Evolutionary conservation across 2,329 filamentous ascomycete species (phyloP).

Genomic region (Colletotrichum siamense): DNA sequence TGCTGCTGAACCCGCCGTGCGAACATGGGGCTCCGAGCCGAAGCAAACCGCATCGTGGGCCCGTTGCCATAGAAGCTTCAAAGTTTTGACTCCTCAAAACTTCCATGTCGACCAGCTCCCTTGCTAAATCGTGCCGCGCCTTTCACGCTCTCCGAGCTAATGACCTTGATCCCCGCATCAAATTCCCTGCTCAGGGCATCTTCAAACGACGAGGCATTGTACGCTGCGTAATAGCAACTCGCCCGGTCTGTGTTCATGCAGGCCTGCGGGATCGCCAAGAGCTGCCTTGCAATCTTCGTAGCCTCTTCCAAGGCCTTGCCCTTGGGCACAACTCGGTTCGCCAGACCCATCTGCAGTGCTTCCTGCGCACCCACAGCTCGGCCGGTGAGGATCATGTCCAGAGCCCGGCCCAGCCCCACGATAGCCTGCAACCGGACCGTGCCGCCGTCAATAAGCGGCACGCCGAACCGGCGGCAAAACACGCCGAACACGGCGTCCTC

Average conservation of each 20-base stretch:
- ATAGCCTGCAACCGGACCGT: constrained; percentile 57
- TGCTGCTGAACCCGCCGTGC: not conserved
- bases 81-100: not conserved
- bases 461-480: constrained; percentile 54
- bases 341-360: constrained; percentile 56
- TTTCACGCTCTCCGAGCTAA: constrained; percentile 45
- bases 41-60: not conserved
- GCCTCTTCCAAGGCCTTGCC: constrained; percentile 56
- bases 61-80: not conserved
- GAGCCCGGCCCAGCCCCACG: constrained; percentile 55
- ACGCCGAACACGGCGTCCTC: constrained; percentile 60
- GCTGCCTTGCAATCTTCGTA: constrained; percentile 46
- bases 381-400: constrained; percentile 64
- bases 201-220: constrained; percentile 50
- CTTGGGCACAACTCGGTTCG: constrained; percentile 55
- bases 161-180: constrained; percentile 44
- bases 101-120: not conserved
- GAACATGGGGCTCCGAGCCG: not conserved
- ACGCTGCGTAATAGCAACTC: constrained; percentile 55
- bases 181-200: constrained; percentile 57
- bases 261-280: constrained; percentile 54
- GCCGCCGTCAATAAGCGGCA: constrained; percentile 43
- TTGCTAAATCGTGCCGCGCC: not conserved
- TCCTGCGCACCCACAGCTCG: constrained; percentile 52
- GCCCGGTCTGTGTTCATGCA: constrained; percentile 57